Percentiles rank a stretch among this genome's conserved stretches.
phyloP scores from a whole-genome alignment of 345 rosid genomes.

The Erucastrum elatum region DNA sequence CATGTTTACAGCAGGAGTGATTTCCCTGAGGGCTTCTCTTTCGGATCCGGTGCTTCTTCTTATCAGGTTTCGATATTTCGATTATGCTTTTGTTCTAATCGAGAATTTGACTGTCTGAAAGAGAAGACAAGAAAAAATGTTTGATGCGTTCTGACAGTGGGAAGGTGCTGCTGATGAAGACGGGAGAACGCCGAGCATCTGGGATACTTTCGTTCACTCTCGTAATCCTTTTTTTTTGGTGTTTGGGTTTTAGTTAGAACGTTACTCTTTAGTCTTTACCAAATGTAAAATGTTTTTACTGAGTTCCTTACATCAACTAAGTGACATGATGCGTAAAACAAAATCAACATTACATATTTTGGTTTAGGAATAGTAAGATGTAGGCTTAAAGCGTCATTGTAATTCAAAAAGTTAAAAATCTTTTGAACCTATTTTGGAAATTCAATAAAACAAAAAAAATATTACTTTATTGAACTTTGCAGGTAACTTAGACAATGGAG shows the following conservation, averaged over 20 bases:
- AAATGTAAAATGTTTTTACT: neutral
- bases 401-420: neutral
- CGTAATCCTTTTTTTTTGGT: neutral
- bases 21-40: neutral
- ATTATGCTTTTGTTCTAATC: neutral
- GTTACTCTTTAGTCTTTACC: neutral
- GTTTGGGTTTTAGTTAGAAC: neutral
- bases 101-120: neutral
- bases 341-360: neutral
- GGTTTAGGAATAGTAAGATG: neutral
- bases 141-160: neutral
- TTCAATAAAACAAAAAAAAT: neutral
- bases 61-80: neutral
- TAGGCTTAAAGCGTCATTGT: neutral
- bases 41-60: neutral
- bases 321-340: neutral
- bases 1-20: neutral
- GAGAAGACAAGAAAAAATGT: neutral
- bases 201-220: neutral
- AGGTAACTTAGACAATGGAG: slow-evolving; percentile 39
- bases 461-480: neutral
- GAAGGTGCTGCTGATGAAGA: neutral
- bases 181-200: neutral
- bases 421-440: neutral
- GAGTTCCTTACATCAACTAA: neutral